Base-by-base conservation (phyloP, 2,329 filamentous ascomycete species). In the Orbilia javanica region DNA sequence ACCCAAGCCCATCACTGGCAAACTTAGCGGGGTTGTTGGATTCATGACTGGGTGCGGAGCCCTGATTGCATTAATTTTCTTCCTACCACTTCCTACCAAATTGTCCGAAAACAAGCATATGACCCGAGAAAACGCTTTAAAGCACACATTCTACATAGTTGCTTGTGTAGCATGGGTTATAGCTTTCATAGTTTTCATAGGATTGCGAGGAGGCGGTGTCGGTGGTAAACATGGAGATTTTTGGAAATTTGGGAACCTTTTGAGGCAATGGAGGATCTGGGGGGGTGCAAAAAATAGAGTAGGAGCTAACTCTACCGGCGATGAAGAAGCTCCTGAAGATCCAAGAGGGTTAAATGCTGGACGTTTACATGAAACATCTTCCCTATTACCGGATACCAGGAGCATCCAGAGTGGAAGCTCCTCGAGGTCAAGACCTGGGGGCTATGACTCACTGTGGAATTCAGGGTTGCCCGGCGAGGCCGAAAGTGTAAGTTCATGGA, bases 31-130 rank as follows among this genome's bases (percentile, higher is more conserved):
- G 0, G 90, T 94, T 63, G 96, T 99, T 4, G 96, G 96, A 3
- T 86, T 97, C 74, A 97, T 96, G 83, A 97, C 96, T 6, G 96
- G 96, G 25, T 93, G 93, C 81, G 96, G 96, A 77, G 96, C 96
- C 13, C 87, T 99, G 4, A 87, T 99, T 3, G 94, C 96, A 10
- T 86, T 99, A 31, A 84, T 87, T 0, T 82, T 96, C 36, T 98
- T 99, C 83, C 87, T 99, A 13, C 96, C 95, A 4, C 88, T 99
- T 18, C 96, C 96, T 0, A 91, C 93, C 1, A 88, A 88, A 36
- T 96, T 98, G 82, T 87, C 87, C 27, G 89, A 91, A 82, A 87
- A 90, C 29, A 87, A 90, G 46, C 93, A 91, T n/a, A 87, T 92
- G 8, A 91, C 90, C 0, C 90, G 92, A 20, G 90, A 89, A 0